A percentile compares a stretch with the other conserved stretches of the same genome.
Evolutionary conservation across 2,329 filamentous ascomycete genomes (phyloP).

Genomic region (Diaporthe sp.): DNA sequence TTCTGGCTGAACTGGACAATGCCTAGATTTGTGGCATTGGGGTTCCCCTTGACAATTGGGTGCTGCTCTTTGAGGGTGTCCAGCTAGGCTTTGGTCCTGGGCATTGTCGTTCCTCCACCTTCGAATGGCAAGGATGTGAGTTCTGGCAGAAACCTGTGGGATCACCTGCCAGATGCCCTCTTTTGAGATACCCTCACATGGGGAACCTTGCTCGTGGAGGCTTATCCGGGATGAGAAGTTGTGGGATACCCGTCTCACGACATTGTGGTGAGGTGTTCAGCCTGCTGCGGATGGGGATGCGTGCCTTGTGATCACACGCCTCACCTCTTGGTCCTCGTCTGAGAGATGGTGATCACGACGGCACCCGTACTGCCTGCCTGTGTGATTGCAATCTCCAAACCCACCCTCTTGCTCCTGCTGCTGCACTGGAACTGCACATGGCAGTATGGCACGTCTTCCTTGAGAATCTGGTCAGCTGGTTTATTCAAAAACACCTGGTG

Average conservation of each 20-base stretch:
- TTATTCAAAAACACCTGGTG: background rate
- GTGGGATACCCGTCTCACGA: background rate
- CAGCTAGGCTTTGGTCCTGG: background rate
- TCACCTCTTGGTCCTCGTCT: background rate
- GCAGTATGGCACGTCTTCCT: background rate
- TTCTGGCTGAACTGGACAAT: background rate
- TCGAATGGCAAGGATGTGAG: background rate
- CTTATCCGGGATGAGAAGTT: too few relatives aligned
- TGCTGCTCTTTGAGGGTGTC: background rate
- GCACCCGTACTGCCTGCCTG: background rate
- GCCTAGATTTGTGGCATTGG: background rate
- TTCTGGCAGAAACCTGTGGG: background rate
- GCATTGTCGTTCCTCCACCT: background rate
- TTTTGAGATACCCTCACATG: too few relatives aligned
- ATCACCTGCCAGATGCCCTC: too few relatives aligned
- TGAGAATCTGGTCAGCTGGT: background rate
- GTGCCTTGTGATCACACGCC: background rate
- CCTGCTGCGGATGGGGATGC: background rate
- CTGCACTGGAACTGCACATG: background rate
- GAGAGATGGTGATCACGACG: background rate
- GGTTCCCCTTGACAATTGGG: background rate
- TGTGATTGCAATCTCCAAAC: background rate
- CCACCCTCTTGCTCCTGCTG: background rate
- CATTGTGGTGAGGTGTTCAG: background rate
- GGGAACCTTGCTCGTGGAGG: too few relatives aligned